phyloP scores from a whole-genome alignment of 805 yeast species.

The Nakazawaea sp. region DNA sequence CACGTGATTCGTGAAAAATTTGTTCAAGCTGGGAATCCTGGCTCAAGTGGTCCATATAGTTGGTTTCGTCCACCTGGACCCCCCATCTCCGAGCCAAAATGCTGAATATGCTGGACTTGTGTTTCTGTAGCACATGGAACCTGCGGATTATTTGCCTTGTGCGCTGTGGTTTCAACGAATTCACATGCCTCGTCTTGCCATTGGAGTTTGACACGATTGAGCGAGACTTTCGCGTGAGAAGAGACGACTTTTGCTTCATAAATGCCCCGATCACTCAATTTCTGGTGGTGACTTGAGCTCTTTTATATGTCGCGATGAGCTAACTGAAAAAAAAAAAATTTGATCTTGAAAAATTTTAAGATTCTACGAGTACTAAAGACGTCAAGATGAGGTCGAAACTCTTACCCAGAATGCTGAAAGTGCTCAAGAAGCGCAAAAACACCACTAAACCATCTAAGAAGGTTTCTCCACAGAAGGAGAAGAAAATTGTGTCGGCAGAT shows the following conservation, averaged over 20 bases:
- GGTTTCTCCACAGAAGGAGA: conserved; percentile 2
- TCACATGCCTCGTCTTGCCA: conserved; percentile 22
- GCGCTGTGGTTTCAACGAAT: conserved; percentile 55
- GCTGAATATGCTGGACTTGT: conserved; percentile 33
- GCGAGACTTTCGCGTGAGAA: conserved; percentile 12
- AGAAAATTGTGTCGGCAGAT: conserved; percentile 38
- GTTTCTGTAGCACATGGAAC: conserved; percentile 65
- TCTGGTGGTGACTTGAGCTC: too few species aligned
- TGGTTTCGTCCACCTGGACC: conserved; percentile 17
- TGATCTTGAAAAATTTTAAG: too few species aligned
- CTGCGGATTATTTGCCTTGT: conserved; percentile 74
- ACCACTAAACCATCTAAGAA: neutral
- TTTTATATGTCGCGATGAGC: too few species aligned
- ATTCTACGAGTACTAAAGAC: neutral
- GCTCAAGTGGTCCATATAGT: conserved; percentile 12
- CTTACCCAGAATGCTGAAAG: conserved; percentile 6
- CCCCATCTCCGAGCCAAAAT: conserved; percentile 20
- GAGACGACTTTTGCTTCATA: neutral
- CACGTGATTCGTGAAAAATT: conserved; percentile 12
- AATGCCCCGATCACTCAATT: too few species aligned
- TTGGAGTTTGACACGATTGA: neutral
- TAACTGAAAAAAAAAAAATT: too few species aligned
- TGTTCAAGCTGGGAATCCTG: conserved; percentile 2
- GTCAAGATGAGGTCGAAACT: conserved; percentile 6
- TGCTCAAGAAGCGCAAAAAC: conserved; percentile 5